Conservation (phyloP, 352 stramenopile genomes). For the Phytopythium chamaehyphon region DNA sequence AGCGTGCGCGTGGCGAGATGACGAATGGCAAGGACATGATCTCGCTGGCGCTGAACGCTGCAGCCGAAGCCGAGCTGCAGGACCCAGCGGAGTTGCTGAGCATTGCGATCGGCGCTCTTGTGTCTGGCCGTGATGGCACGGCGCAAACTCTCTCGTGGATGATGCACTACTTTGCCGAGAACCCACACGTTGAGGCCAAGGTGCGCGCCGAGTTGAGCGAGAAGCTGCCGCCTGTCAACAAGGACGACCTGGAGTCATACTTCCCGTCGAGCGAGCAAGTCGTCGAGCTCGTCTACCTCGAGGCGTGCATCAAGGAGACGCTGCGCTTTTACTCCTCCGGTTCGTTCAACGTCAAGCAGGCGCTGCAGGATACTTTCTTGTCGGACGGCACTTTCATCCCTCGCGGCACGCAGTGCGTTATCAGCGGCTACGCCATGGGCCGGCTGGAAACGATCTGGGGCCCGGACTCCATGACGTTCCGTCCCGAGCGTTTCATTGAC, state of each 20-base stretch:
- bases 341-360: slow-evolving; percentile 34
- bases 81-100: not conserved
- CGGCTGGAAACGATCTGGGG: slow-evolving; percentile 36
- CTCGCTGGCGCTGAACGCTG: not conserved
- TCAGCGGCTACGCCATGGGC: slow-evolving; percentile 30
- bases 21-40: slow-evolving; percentile 2
- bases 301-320: slow-evolving; percentile 13
- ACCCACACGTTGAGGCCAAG: slow-evolving; percentile 19
- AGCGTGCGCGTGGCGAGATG: not conserved
- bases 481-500: slow-evolving; percentile 36
- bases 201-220: slow-evolving; percentile 16
- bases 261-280: slow-evolving; percentile 15
- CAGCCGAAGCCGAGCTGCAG: not conserved
- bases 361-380: slow-evolving; percentile 26
- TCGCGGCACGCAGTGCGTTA: slow-evolving; percentile 11
- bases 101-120: not conserved
- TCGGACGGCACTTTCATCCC: slow-evolving; percentile 38
- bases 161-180: slow-evolving; percentile 19
- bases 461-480: slow-evolving; percentile 18
- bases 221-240: slow-evolving; percentile 1
- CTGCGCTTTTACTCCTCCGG: slow-evolving; percentile 17
- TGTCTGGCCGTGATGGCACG: slow-evolving; percentile 2
- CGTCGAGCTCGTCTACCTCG: slow-evolving; percentile 13
- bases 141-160: slow-evolving; percentile 11
- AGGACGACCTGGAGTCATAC: not conserved